Base-by-base conservation (phyloP, 306 rosid genomes). In the Dryas alaskensis region DNA sequence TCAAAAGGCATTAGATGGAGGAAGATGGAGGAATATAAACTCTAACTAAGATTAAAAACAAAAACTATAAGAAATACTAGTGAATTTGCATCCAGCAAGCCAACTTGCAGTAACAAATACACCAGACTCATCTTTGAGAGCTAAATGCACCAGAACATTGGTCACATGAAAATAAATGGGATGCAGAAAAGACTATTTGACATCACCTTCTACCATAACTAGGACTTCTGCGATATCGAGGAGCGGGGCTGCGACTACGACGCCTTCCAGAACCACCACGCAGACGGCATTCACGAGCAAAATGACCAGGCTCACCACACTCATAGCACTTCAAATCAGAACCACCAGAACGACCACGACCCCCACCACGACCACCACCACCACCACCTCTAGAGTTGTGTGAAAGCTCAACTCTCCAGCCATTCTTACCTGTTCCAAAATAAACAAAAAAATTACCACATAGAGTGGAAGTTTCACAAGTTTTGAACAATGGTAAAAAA, bases 251-350 rank as follows among this genome's bases (percentile, higher is more conserved):
- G 43, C 98, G 98, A 69, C 98, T 94, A 37, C 95, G 92, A 19
- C 88, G 94, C 77, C 96, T 88, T 77, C 97, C 96, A n/a, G 92
- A 83, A 74, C 96, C 96, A 77, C 97, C 97, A 74, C 98, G 96
- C 62, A 75, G 14, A 71, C 95, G 97, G 27, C 98, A 94, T 76
- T 94, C 98, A 44, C 98, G 97, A 57, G 98, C 98, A 87, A 94
- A 94, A 71, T 94, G 98, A 54, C 98, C 98, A 55, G 98, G 92
- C 79, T 94, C 98, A 83, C 98, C 98, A 81, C 98, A 94, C 85
- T 94, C 98, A 0, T 94, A 94, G 72, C 99, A 94, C 74, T 94
- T 94, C 90, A 94, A 76, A 85, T 92, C 99, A 81, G 99, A 94
- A 72, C 99, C 96, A 2, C 99, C 96, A 50, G 90, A 83, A 2